A percentile compares a stretch with the other conserved stretches of the same genome.
These are phyloP conservation scores for Phalaenopsis aphrodite DNA, from an alignment of 106 monocot genomes.

Conservation along the genomic window DNA sequence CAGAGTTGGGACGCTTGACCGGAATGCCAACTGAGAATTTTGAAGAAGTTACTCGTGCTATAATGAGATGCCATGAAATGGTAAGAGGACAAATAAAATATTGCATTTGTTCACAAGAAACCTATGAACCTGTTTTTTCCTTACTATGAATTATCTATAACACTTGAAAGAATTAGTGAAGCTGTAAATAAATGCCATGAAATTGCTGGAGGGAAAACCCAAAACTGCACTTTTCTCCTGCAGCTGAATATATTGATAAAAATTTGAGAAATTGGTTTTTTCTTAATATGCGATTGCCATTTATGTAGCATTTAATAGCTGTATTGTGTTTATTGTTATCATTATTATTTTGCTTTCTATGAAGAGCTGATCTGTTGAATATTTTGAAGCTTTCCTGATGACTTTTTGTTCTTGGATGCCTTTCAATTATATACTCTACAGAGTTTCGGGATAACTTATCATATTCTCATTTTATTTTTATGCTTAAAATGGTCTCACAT, in stretches of 20 bases:
- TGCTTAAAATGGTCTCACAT: too few relatives aligned
- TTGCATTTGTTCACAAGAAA: neutral
- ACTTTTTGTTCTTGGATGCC: neutral
- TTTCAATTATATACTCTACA: neutral
- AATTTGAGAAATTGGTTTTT: neutral
- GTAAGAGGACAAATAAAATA: conserved; percentile 20
- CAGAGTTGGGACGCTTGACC: conserved; percentile 73
- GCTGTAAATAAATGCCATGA: conserved; percentile 64
- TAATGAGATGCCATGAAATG: conserved; percentile 57
- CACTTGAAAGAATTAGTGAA: conserved; percentile 55
- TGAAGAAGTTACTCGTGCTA: conserved; percentile 67
- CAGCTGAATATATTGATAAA: neutral
- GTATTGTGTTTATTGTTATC: too few relatives aligned
- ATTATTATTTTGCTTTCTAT: neutral
- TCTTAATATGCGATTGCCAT: neutral
- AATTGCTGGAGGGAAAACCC: conserved; percentile 32
- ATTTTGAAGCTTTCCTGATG: neutral
- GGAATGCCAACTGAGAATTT: conserved; percentile 78
- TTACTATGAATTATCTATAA: neutral
- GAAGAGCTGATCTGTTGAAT: neutral
- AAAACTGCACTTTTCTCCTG: too few relatives aligned
- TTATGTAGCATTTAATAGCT: neutral
- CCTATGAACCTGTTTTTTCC: too few relatives aligned
- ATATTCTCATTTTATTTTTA: too few relatives aligned
- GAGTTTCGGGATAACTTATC: neutral